Base-by-base conservation (phyloP, 257 asterid genomes). In the Solanum peruvianum region DNA sequence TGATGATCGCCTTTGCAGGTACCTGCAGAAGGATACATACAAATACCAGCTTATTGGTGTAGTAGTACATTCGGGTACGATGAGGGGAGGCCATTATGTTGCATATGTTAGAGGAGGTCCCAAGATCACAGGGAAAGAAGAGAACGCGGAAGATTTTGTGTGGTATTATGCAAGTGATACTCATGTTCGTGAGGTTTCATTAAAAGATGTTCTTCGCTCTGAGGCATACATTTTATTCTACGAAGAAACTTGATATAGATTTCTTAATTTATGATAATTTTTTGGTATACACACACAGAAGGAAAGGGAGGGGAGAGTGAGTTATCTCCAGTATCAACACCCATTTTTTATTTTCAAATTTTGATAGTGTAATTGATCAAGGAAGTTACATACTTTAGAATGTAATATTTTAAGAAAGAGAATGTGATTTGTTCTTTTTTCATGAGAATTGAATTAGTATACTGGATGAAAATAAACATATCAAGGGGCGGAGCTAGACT, bases 71-170 rank as follows among this genome's bases (percentile, higher is more conserved):
- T 83, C 88, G 10, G 99, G 99, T 75, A 90, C 92, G 16, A 95
- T 96, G 98, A 92, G 95, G 87, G 93, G 95, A 13, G 99, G 99
- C 15, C 99, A 96, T 86, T 96, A 96, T 72, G 94, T 95, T 45
- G 98, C 98, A 0, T 95, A 94, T 47, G 92, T 96, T 47, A 92
- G 98, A 89, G 93, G 91, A 82, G 91, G 92, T 42, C 80, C 67
- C 69, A 88, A 93, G 66, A 89, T 84, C 83, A 47, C 78, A 9
- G 72, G 66, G 49, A 67, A 58, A 29, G 25, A 37, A 13, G 70
- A 72, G 60, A 64, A 78, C 13, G 12, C 31, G 45, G 89, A 89
- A 35, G 92, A 91, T 23, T 88, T 89, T 23, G 85, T 72, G 4
- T 96, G 98, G 98, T 95, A 94, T 89, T 88, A 94, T 75, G 95